Evolutionary conservation across 1,284 basidiomycete species (phyloP).

Genomic region (Gomphus bonarii): DNA sequence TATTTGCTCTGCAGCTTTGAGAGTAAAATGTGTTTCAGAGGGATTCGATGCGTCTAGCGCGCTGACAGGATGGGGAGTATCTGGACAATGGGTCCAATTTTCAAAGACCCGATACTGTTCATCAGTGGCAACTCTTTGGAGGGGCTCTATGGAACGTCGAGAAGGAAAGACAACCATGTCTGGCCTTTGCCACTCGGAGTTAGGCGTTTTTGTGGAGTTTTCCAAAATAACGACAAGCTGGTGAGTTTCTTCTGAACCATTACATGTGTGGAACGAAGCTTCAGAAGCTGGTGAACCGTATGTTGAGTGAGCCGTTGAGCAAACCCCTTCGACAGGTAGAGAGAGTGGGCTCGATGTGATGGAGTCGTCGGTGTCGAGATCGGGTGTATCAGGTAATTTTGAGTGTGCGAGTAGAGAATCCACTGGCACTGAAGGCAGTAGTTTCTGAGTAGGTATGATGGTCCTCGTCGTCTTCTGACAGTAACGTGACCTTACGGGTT

Average conservation of each 20-base stretch:
- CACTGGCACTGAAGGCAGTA: not conserved
- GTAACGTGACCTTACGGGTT: not conserved
- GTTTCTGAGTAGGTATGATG: not conserved
- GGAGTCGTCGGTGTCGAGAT: not conserved
- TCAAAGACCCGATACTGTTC: too few species aligned
- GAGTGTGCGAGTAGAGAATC: not conserved
- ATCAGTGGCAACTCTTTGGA: not conserved
- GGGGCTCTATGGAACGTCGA: not conserved
- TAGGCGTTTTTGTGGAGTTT: not conserved
- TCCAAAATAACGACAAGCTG: not conserved
- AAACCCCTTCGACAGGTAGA: not conserved
- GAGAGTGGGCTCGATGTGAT: not conserved
- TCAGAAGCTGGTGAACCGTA: not conserved
- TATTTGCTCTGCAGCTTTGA: not conserved
- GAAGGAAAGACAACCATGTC: not conserved
- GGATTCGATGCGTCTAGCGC: not conserved
- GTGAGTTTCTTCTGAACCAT: not conserved
- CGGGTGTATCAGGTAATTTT: not conserved
- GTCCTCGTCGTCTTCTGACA: not conserved
- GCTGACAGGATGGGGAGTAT: too few species aligned
- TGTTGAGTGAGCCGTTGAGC: not conserved
- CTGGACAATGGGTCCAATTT: too few species aligned
- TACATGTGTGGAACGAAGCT: not conserved
- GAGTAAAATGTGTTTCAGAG: not conserved
- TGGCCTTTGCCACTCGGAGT: not conserved